Evolutionary conservation across 257 asterid species (phyloP).

Genomic region (Verbascum thapsus): DNA sequence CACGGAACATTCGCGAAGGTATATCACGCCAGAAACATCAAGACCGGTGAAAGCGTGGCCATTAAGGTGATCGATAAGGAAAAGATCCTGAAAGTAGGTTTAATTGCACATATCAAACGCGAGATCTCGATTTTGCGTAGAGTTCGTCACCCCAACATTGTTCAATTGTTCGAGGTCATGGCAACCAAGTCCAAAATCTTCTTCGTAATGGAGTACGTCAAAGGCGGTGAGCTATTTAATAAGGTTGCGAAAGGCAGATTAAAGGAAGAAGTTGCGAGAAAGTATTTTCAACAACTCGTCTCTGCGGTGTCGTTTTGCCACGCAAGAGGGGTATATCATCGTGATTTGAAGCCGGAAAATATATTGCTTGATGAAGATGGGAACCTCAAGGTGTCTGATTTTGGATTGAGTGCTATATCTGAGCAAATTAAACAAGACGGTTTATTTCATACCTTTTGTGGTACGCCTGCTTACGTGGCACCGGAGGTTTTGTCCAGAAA

Average conservation of each 20-base stretch:
- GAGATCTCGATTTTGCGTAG: conserved; percentile 60
- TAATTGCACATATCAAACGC: conserved; percentile 50
- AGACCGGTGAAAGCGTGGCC: conserved; percentile 51
- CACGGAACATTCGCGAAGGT: conserved; percentile 68
- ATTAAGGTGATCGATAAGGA: conserved; percentile 64
- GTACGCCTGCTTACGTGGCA: conserved; percentile 69
- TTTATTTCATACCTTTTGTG: conserved; percentile 62
- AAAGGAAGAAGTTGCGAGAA: conserved; percentile 53
- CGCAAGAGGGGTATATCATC: conserved; percentile 61
- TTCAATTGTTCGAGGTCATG: conserved; percentile 59
- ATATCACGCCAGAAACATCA: conserved; percentile 50
- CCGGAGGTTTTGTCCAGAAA: conserved; percentile 61
- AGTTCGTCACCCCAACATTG: conserved; percentile 65
- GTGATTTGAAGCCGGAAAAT: conserved; percentile 60
- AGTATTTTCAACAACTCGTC: conserved; percentile 55
- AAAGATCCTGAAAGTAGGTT: conserved; percentile 50
- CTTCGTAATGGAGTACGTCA: conserved; percentile 60
- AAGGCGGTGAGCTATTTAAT: conserved; percentile 60
- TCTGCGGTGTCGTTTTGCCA: conserved; percentile 60
- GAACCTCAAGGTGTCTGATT: conserved; percentile 57
- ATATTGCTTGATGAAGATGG: conserved; percentile 58
- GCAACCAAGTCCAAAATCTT: conserved; percentile 58
- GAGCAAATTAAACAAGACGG: conserved; percentile 65
- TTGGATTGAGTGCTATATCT: conserved; percentile 58
- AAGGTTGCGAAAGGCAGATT: conserved; percentile 64